phyloP scores from a whole-genome alignment of 2,329 filamentous ascomycete species.

The Beauveria australis region DNA sequence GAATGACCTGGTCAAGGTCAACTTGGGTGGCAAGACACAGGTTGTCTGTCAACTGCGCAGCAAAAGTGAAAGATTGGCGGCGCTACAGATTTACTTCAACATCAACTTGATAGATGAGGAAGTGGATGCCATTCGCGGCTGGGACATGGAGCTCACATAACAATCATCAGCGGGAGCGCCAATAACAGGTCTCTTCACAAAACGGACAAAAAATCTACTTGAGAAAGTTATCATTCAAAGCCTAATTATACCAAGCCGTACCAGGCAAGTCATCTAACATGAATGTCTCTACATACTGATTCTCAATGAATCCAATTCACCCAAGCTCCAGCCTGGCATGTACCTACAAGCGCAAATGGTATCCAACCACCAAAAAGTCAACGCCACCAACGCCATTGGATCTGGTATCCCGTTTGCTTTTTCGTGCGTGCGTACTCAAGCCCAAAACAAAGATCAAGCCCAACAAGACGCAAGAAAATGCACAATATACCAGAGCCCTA shows the following conservation, averaged over 20 bases:
- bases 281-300: slow-evolving; percentile 4
- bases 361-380: slow-evolving; percentile 6
- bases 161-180: background rate
- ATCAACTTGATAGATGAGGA: background rate
- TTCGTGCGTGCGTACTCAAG: background rate
- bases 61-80: slow-evolving; percentile 32
- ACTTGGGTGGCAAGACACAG: slow-evolving; percentile 37
- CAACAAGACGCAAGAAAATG: background rate
- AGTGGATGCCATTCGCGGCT: background rate
- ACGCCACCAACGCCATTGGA: slow-evolving; percentile 8
- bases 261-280: slow-evolving; percentile 10
- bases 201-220: background rate
- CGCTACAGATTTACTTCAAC: background rate
- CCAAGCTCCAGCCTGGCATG: background rate
- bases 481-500: background rate
- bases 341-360: slow-evolving; percentile 1
- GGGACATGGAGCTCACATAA: background rate
- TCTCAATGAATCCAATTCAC: background rate
- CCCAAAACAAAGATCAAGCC: background rate
- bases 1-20: slow-evolving; percentile 41
- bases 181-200: background rate
- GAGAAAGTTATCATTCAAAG: slow-evolving; percentile 4
- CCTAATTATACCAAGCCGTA: slow-evolving; percentile 9
- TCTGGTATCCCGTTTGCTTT: background rate
- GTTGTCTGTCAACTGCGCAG: slow-evolving; percentile 33